Base-by-base conservation (phyloP, 495 filamentous ascomycete genomes). In the Lophium mytilinum region DNA sequence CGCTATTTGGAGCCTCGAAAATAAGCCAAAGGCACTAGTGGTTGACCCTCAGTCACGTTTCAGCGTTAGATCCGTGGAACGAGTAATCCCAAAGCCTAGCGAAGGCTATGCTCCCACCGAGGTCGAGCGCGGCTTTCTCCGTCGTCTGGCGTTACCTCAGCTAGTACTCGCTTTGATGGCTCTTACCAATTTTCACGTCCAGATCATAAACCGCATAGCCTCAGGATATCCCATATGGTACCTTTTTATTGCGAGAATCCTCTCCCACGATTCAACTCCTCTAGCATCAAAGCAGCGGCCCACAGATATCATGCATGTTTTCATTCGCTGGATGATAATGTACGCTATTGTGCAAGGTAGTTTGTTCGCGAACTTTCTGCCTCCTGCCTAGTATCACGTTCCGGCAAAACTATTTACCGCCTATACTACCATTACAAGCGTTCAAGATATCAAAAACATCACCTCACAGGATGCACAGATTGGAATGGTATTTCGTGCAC, bases 161-260 rank as follows among this genome's bases (percentile, higher is more conserved):
- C 69, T 90, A 1, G 37, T 91, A 2, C 72, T 98, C 34, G 83
- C 86, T 0, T 58, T 80, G 10, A 69, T 91, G 61, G 87, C 89
- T 8, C 63, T 91, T 24, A 86, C 84, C 9, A 87, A 70, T 47
- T 94, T 92, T 61, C 93, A 98, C 61, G 86, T 95, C 11, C 93
- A 98, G 70, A 94, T 97, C 55, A 85, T 97, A 59, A 93, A 85
- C 37, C 79, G 93, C 34, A 82, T 98, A 14, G 85, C 88, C 2
- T 95, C 91, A 0, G 90, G 86, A 0, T 96, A 90, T 71, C 86
- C 89, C 33, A 64, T 96, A 24, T 95, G 89, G 89, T 90, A 95
- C 67, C 87, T 87, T 81, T 45, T 91, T 39, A 83, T 76, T 24
- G 78, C 70, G 34, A 66, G 65, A 42, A 71, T 72, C n/a, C 24